Percentiles rank a stretch among this genome's conserved stretches.
Conservation (phyloP, 192 early-diverging fungal species). For the Lobulomyces angularis region DNA sequence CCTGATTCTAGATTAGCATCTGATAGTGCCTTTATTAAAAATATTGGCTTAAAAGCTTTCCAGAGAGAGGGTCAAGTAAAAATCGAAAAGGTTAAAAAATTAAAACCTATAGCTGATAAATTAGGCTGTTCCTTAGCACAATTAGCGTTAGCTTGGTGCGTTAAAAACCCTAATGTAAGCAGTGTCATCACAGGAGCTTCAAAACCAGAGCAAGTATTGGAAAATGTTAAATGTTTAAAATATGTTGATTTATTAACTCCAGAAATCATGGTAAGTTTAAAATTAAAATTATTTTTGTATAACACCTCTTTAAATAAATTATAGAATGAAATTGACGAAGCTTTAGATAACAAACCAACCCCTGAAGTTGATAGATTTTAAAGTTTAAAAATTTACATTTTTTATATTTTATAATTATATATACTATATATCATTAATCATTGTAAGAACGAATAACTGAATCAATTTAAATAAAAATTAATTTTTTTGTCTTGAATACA, state of each 20-base stretch:
- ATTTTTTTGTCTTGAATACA: too few species aligned
- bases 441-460: too few species aligned
- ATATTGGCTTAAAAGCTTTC: slow-evolving; percentile 1
- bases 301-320: too few species aligned
- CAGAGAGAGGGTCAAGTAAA: slow-evolving; percentile 51
- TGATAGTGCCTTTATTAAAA: slow-evolving; percentile 34
- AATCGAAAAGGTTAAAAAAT: slow-evolving; percentile 44
- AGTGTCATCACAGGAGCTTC: slow-evolving; percentile 59
- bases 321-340: too few species aligned
- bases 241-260: slow-evolving; percentile 48
- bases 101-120: slow-evolving; percentile 50
- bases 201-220: slow-evolving; percentile 52
- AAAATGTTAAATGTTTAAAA: slow-evolving; percentile 55
- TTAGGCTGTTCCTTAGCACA: slow-evolving; percentile 49
- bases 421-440: too few species aligned
- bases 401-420: too few species aligned
- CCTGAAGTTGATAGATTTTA: too few species aligned
- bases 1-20: slow-evolving; percentile 52
- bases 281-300: too few species aligned
- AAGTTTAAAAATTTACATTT: too few species aligned
- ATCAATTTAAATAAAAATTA: too few species aligned
- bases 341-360: too few species aligned
- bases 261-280: slow-evolving; percentile 56
- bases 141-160: slow-evolving; percentile 61
- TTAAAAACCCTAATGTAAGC: slow-evolving; percentile 48